Evolutionary conservation across 2,329 filamentous ascomycete species (phyloP).

Genomic region (Aspergillus hiratsukae): DNA sequence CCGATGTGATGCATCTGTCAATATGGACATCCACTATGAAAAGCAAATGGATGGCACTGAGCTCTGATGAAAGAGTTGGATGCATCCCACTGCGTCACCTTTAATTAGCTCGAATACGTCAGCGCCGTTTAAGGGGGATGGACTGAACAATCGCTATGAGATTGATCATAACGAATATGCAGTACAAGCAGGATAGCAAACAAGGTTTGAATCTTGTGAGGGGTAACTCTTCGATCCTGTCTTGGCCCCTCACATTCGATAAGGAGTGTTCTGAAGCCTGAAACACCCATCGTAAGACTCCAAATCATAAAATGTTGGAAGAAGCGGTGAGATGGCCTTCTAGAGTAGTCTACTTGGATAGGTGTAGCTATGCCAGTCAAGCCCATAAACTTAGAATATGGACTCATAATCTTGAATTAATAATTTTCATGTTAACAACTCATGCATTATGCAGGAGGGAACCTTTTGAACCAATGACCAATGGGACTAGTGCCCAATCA

Average conservation of each 20-base stretch:
- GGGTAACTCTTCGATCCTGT: background rate
- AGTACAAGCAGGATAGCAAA: background rate
- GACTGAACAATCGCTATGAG: too few relatives aligned
- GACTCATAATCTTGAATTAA: background rate
- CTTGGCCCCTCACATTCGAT: background rate
- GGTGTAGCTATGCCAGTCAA: background rate
- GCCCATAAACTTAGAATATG: background rate
- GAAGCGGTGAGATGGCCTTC: background rate
- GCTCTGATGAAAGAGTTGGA: background rate
- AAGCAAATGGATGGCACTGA: background rate
- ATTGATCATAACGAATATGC: background rate
- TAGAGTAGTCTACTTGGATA: background rate
- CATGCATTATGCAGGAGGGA: background rate
- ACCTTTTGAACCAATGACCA: background rate
- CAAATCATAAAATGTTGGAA: background rate
- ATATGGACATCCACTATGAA: background rate
- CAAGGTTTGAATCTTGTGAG: background rate
- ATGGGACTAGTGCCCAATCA: background rate
- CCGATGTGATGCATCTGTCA: background rate
- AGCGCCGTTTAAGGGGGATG: too few relatives aligned
- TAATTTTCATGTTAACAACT: background rate
- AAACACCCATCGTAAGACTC: background rate
- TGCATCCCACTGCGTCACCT: background rate
- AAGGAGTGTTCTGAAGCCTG: background rate
- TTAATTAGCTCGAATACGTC: background rate